Evolutionary conservation across 371 early-diverging fungal species (phyloP).

Genomic region (Rozella allomycis): DNA sequence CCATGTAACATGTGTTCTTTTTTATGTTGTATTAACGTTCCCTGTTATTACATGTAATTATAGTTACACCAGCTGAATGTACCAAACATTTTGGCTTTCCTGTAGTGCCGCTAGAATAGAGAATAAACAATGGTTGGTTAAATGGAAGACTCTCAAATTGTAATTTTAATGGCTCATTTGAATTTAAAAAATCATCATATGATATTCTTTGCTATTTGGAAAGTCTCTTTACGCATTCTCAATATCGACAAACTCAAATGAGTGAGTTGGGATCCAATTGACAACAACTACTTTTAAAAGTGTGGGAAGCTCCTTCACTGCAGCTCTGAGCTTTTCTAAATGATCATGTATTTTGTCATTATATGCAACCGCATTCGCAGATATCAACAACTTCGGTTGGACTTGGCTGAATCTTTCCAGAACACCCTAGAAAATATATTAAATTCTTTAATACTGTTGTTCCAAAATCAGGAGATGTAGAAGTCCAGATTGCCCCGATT

Average conservation of each 20-base stretch:
- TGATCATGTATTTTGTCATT: conserved; percentile 70
- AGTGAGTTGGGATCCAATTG: conserved; percentile 30
- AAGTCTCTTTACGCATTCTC: conserved; percentile 10
- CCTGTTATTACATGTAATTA: conserved; percentile 8
- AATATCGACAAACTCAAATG: conserved; percentile 15
- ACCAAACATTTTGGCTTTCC: conserved; percentile 93
- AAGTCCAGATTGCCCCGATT: conserved; percentile 89
- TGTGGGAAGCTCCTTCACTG: conserved; percentile 26
- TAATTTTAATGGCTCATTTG: conserved; percentile 14
- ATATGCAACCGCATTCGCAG: conserved; percentile 66
- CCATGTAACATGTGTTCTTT: conserved; percentile 84
- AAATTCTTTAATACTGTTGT: conserved; percentile 20
- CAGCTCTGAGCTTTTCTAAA: conserved; percentile 43
- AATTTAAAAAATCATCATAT: conserved; percentile 22
- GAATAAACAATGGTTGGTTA: conserved; percentile 78
- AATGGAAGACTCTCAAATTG: conserved; percentile 65
- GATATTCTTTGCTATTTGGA: conserved; percentile 4
- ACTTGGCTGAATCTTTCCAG: conserved; percentile 87
- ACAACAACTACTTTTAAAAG: conserved; percentile 49
- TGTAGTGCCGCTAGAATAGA: conserved; percentile 94
- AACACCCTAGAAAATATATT: conserved; percentile 39
- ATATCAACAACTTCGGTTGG: conserved; percentile 73
- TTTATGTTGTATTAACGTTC: conserved; percentile 66
- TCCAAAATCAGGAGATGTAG: conserved; percentile 86
- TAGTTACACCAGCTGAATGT: conserved; percentile 59